Conservation (phyloP, 805 yeast species). For the Wickerhamomyces kurtzmanii region DNA sequence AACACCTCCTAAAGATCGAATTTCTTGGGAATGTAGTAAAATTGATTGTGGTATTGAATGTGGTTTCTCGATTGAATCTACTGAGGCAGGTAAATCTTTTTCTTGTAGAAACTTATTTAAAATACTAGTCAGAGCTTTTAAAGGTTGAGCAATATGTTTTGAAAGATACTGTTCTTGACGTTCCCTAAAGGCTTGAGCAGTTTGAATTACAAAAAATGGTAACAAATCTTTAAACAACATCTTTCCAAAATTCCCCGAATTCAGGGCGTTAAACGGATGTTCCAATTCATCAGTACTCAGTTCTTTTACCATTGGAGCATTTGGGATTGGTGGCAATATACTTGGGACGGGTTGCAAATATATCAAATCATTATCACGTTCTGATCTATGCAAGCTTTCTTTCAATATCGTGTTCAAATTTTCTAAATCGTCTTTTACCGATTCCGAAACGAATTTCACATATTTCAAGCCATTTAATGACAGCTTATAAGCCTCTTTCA, state of each 20-base stretch:
- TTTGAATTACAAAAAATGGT: constrained; percentile 58
- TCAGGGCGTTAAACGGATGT: constrained; percentile 17
- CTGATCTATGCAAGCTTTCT: constrained; percentile 41
- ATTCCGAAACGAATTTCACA: constrained; percentile 29
- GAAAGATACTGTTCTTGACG: constrained; percentile 46
- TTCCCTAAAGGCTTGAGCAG: constrained; percentile 59
- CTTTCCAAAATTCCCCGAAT: constrained; percentile 12
- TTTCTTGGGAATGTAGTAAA: constrained; percentile 42
- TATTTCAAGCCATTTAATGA: constrained; percentile 26
- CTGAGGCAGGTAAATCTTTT: constrained; percentile 46
- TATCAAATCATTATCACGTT: constrained; percentile 74
- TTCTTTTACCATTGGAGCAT: constrained; percentile 49
- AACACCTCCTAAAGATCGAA: constrained; percentile 44
- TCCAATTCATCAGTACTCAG: constrained; percentile 25
- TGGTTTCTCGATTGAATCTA: constrained; percentile 50
- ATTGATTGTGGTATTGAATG: constrained; percentile 49
- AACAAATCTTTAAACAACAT: constrained; percentile 49
- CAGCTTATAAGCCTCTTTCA: constrained; percentile 31
- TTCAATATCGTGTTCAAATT: constrained; percentile 37
- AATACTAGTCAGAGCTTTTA: constrained; percentile 33
- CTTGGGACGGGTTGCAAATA: constrained; percentile 60
- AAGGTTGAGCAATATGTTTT: constrained; percentile 35
- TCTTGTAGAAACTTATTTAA: constrained; percentile 34
- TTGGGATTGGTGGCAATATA: constrained; percentile 30
- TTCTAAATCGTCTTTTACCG: constrained; percentile 40